These are phyloP conservation scores for Solanum ahanhuiri DNA, from an alignment of 257 asterid species.

Conservation along the genomic window DNA sequence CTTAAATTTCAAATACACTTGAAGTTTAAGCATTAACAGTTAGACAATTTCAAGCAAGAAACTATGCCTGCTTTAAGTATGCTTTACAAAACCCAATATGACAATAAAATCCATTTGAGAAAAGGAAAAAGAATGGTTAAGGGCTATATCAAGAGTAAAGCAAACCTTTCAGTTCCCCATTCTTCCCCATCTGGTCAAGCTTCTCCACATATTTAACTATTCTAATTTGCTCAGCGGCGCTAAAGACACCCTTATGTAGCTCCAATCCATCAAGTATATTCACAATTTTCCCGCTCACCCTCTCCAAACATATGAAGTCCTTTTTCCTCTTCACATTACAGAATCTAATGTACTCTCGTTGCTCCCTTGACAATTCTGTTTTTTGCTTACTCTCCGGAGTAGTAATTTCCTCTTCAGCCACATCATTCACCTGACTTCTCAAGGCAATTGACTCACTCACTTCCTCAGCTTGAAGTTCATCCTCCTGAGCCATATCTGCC, in stretches of 20 bases:
- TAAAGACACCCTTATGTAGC: conserved; percentile 31
- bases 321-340: conserved; percentile 25
- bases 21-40: neutral
- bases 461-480: conserved; percentile 48
- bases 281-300: conserved; percentile 25
- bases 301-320: conserved; percentile 28
- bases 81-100: neutral
- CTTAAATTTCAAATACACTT: neutral
- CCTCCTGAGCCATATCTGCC: conserved; percentile 97
- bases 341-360: conserved; percentile 30
- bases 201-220: conserved; percentile 23
- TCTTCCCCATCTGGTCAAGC: conserved; percentile 31
- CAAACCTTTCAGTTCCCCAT: conserved; percentile 31
- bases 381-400: conserved; percentile 31
- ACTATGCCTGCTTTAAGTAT: neutral
- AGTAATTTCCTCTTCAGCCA: conserved; percentile 13
- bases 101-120: neutral
- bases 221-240: conserved; percentile 38
- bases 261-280: conserved; percentile 35
- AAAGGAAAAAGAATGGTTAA: neutral
- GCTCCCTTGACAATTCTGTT: conserved; percentile 27
- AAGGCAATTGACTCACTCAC: conserved; percentile 12
- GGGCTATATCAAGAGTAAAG: neutral
- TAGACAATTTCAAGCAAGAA: neutral
- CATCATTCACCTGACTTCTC: conserved; percentile 8